phyloP scores from a whole-genome alignment of 2,329 filamentous ascomycete species.

The Cladosporium sp. region DNA sequence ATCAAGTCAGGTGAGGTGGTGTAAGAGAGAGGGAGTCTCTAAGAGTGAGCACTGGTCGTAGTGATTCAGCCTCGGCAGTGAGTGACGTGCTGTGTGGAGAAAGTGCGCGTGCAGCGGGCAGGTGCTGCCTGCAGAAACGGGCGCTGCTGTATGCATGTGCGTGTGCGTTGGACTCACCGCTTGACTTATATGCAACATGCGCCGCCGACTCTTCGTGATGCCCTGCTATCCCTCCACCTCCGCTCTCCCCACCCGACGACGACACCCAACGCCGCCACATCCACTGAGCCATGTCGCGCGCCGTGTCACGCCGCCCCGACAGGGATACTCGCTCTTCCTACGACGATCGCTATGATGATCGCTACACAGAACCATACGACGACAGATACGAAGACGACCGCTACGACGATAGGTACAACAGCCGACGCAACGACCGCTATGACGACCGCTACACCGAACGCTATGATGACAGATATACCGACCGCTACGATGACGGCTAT shows the following conservation, averaged over 20 bases:
- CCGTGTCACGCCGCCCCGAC: slow-evolving; percentile 9
- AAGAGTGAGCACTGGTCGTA: too few relatives aligned
- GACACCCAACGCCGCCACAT: background rate
- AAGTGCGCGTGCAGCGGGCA: background rate
- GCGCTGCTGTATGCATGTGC: background rate
- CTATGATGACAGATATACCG: background rate
- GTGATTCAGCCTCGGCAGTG: background rate
- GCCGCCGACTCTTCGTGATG: background rate
- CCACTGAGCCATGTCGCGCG: slow-evolving; percentile 5
- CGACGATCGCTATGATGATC: slow-evolving; percentile 8
- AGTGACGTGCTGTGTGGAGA: slow-evolving; percentile 8
- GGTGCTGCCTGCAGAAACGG: slow-evolving; percentile 5
- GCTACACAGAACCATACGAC: slow-evolving; percentile 3
- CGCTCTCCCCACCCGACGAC: background rate
- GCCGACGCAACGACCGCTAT: background rate
- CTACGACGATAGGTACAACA: background rate
- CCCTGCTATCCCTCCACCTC: background rate
- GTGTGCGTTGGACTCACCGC: background rate
- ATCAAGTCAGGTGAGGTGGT: background rate
- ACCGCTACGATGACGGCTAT: slow-evolving; percentile 11
- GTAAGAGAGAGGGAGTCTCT: too few relatives aligned
- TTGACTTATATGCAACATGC: slow-evolving; percentile 11
- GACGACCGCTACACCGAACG: background rate
- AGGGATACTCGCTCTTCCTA: slow-evolving; percentile 8
- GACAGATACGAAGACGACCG: slow-evolving; percentile 1